Base-by-base conservation (phyloP, 495 filamentous ascomycete species). In the Aspergillus heteromorphus region DNA sequence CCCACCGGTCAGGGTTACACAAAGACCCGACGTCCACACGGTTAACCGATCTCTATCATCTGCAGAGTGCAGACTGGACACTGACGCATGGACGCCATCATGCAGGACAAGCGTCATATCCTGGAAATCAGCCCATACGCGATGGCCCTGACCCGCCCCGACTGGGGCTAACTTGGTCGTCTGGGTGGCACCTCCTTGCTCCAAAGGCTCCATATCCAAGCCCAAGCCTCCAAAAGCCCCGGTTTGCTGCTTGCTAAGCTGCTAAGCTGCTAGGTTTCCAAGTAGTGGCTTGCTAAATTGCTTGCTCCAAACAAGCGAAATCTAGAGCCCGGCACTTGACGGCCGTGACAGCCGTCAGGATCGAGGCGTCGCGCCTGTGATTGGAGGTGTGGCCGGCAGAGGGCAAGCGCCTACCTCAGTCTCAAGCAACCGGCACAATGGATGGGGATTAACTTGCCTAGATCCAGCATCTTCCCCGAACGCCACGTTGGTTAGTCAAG, bases 401-500 rank as follows among this genome's bases (percentile, higher is more conserved):
- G 5, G 21, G 17, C 8, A 10, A n/a, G 14, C 14, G 25, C 16
- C 43, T 47, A 47, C 43, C 43, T 16, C 13, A 16, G 21, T 47
- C 43, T 47, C 43, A 47, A 47, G 13, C 43, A 30, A 23, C 43
- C 43, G 43, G 43, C 43, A 47, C 10, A 29, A 17, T 8, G 21
- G 21, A 47, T 20, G 43, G 43, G 21, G 27, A 27, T 47, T 23
- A 47, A 16, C 43, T 47, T 47, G 43, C 23, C 43, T 47, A 47
- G 43, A 47, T 25, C 43, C 21, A 47, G 43, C 43, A 47, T 47
- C 43, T 47, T 43, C 36, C 25, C 34, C 41, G 45, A 52, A 48
- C 48, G 54, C 54, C 55, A 60, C 53, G 54, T 56, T 55, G 48
- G 49, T 54, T 57, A 53, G 43, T 40, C 49, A 45, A 47, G 50